Evolutionary conservation across 2,329 filamentous ascomycete genomes (phyloP).

Genomic region (Fusarium brevicatenulatum): DNA sequence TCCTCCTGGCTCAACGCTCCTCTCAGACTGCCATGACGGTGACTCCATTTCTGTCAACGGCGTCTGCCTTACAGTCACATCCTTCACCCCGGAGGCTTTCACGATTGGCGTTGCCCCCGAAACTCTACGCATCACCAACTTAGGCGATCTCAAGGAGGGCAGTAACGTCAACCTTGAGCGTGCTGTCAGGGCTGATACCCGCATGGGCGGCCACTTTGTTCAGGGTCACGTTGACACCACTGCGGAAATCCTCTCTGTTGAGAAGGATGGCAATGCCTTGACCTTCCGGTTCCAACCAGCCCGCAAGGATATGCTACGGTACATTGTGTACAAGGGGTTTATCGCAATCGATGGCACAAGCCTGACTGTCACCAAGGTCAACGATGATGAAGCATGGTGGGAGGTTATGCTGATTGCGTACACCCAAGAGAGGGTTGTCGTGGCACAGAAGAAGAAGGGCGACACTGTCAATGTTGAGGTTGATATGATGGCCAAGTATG

Average conservation of each 20-base stretch:
- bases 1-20: constrained; percentile 73
- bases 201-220: constrained; percentile 98
- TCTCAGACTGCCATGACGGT: constrained; percentile 84
- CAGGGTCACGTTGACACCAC: constrained; percentile 97
- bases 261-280: constrained; percentile 87
- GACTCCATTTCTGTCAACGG: constrained; percentile 97
- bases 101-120: constrained; percentile 95
- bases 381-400: constrained; percentile 83
- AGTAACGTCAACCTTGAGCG: constrained; percentile 91
- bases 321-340: constrained; percentile 96
- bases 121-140: constrained; percentile 93
- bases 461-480: constrained; percentile 93
- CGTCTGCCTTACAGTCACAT: constrained; percentile 89
- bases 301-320: constrained; percentile 76
- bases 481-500: constrained; percentile 86
- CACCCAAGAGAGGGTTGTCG: constrained; percentile 91
- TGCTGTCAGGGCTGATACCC: constrained; percentile 87
- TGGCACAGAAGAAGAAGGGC: constrained; percentile 79
- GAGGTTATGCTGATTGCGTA: constrained; percentile 99
- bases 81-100: constrained; percentile 68
- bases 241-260: constrained; percentile 77
- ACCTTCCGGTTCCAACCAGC: constrained; percentile 84
- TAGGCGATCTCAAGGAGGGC: constrained; percentile 75
- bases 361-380: constrained; percentile 87
- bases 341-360: constrained; percentile 94